phyloP scores from a whole-genome alignment of 2,329 filamentous ascomycete species.

The Ciborinia camelliae region DNA sequence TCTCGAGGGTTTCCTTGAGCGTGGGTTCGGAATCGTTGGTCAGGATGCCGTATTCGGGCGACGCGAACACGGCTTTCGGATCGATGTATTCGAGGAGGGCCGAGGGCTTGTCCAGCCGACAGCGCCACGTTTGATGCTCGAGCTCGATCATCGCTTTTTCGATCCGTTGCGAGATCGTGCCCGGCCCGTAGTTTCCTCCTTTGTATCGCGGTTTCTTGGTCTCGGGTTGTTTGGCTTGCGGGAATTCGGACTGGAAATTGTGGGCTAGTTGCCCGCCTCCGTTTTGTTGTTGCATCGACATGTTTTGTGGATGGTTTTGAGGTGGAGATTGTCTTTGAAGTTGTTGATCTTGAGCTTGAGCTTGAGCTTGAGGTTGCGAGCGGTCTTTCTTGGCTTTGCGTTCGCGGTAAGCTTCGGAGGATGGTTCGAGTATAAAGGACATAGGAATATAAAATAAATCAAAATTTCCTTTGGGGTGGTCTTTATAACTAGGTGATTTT shows the following conservation, averaged over 20 bases:
- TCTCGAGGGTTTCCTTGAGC: slow-evolving; percentile 16
- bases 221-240: slow-evolving; percentile 13
- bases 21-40: slow-evolving; percentile 16
- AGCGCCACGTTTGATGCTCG: slow-evolving; percentile 19
- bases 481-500: slow-evolving; percentile 6
- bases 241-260: slow-evolving; percentile 11
- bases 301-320: neutral
- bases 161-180: slow-evolving; percentile 14
- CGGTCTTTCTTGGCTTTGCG: slow-evolving; percentile 12
- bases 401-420: slow-evolving; percentile 18
- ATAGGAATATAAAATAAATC: neutral
- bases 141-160: slow-evolving; percentile 15
- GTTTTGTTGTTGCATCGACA: slow-evolving; percentile 11
- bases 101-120: slow-evolving; percentile 16
- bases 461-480: neutral
- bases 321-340: neutral
- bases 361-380: slow-evolving; percentile 6
- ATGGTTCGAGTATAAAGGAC: slow-evolving; percentile 17
- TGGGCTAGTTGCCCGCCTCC: slow-evolving; percentile 1
- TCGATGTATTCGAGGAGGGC: slow-evolving; percentile 18
- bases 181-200: slow-evolving; percentile 17
- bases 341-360: slow-evolving; percentile 12
- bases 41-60: slow-evolving; percentile 17
- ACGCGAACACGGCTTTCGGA: slow-evolving; percentile 17
- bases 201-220: slow-evolving; percentile 16